phyloP scores from a whole-genome alignment of 805 yeast genomes.

The Candida oleophila region DNA sequence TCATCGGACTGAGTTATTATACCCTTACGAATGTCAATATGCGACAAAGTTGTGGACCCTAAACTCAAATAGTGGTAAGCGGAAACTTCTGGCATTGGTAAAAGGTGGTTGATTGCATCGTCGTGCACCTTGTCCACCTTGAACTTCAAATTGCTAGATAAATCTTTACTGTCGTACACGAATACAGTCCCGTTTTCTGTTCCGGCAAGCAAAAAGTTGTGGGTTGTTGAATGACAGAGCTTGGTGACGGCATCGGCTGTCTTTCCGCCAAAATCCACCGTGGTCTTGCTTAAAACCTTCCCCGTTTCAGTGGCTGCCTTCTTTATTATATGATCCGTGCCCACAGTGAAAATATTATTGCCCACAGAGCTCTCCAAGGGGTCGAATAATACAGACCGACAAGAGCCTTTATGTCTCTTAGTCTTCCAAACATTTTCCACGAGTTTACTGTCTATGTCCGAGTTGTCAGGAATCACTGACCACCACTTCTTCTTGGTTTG shows the following conservation, averaged over 20 bases:
- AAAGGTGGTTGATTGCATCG: constrained; percentile 74
- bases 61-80: constrained; percentile 76
- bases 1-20: constrained; percentile 70
- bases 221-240: constrained; percentile 44
- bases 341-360: constrained; percentile 61
- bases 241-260: constrained; percentile 39
- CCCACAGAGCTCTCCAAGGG: constrained; percentile 47
- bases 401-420: constrained; percentile 85
- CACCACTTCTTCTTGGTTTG: constrained; percentile 46
- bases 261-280: constrained; percentile 17
- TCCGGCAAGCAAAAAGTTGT: constrained; percentile 55
- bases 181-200: constrained; percentile 68
- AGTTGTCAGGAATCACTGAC: constrained; percentile 34
- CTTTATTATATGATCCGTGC: constrained; percentile 78
- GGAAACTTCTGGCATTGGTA: constrained; percentile 66
- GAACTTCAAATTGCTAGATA: constrained; percentile 45
- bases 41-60: constrained; percentile 80
- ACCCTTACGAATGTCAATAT: constrained; percentile 76
- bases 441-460: constrained; percentile 24
- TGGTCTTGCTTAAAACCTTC: constrained; percentile 61
- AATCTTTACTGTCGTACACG: constrained; percentile 58
- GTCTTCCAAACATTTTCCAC: constrained; percentile 69
- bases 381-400: constrained; percentile 70
- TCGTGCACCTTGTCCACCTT: constrained; percentile 61
- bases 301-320: constrained; percentile 73